Percentiles rank a stretch among this genome's conserved stretches.
Conservation (phyloP, 2,329 filamentous ascomycete genomes). For the Fusarium oligoseptatum region DNA sequence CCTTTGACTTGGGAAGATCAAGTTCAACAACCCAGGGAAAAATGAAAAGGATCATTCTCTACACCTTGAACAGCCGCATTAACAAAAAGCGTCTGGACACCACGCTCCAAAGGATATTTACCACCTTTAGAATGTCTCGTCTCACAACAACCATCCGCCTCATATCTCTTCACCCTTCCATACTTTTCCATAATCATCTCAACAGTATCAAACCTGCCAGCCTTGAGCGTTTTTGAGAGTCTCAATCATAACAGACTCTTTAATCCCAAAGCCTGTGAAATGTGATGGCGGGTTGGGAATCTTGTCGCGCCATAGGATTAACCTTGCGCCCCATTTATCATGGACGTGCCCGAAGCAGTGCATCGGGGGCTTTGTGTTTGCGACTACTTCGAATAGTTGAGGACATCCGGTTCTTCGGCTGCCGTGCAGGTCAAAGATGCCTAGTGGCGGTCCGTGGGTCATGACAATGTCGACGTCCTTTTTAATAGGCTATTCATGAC, state of each 20-base stretch:
- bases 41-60: slow-evolving; percentile 1
- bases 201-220: neutral
- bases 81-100: slow-evolving; percentile 34
- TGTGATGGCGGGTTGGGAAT: slow-evolving; percentile 52
- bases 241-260: slow-evolving; percentile 53
- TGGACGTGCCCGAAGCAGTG: slow-evolving; percentile 56
- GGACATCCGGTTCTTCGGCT: slow-evolving; percentile 47
- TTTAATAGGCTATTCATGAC: slow-evolving; percentile 42
- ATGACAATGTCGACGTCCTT: slow-evolving; percentile 46
- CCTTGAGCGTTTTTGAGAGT: slow-evolving; percentile 36
- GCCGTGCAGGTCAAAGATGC: slow-evolving; percentile 56
- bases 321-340: slow-evolving; percentile 53
- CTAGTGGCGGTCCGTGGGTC: slow-evolving; percentile 53
- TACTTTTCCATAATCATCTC: neutral
- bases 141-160: neutral
- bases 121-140: slow-evolving; percentile 14
- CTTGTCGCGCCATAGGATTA: slow-evolving; percentile 60
- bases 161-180: neutral
- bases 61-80: slow-evolving; percentile 35
- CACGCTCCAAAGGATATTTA: neutral
- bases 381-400: slow-evolving; percentile 46
- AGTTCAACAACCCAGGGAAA: slow-evolving; percentile 37
- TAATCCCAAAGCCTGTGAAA: slow-evolving; percentile 62
- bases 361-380: slow-evolving; percentile 43
- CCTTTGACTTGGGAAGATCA: slow-evolving; percentile 10